Evolutionary conservation across 805 yeast genomes (phyloP).

Genomic region (Spathaspora boniae): DNA sequence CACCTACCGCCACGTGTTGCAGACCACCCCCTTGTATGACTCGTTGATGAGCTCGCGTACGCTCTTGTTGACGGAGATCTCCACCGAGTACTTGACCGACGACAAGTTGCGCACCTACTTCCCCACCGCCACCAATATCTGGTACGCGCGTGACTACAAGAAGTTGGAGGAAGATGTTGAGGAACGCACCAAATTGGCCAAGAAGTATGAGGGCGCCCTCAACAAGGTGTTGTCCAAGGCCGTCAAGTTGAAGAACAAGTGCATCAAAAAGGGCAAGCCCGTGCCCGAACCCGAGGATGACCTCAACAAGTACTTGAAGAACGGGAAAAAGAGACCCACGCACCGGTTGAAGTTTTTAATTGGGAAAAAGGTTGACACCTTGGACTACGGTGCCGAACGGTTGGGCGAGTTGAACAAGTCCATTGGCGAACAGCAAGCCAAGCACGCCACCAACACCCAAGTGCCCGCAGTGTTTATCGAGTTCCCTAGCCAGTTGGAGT

Average conservation of each 20-base stretch:
- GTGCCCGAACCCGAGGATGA: conserved; percentile 56
- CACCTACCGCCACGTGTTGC: conserved; percentile 68
- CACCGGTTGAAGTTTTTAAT: conserved; percentile 67
- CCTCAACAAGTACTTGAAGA: conserved; percentile 61
- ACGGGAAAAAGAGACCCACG: conserved; percentile 71
- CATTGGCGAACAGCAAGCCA: conserved; percentile 55
- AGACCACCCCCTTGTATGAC: conserved; percentile 70
- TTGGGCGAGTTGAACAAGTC: conserved; percentile 67
- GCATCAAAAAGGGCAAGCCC: conserved; percentile 54
- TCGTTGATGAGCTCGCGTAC: conserved; percentile 69
- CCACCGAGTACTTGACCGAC: conserved; percentile 46
- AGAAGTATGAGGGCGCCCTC: conserved; percentile 63
- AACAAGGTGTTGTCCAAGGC: conserved; percentile 60
- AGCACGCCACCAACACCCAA: conserved; percentile 48
- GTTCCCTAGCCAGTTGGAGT: conserved; percentile 80
- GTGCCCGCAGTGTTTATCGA: conserved; percentile 74
- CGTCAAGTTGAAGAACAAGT: conserved; percentile 51
- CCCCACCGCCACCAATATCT: conserved; percentile 56
- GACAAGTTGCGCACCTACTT: conserved; percentile 53
- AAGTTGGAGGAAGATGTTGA: conserved; percentile 54
- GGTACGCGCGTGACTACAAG: conserved; percentile 62
- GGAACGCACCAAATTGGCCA: conserved; percentile 60
- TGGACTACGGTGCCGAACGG: conserved; percentile 65
- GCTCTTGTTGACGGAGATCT: conserved; percentile 66
- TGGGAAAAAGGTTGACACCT: conserved; percentile 83